Conservation (phyloP, 1,284 basidiomycete genomes). For the Fomitiporia mediterranea region DNA sequence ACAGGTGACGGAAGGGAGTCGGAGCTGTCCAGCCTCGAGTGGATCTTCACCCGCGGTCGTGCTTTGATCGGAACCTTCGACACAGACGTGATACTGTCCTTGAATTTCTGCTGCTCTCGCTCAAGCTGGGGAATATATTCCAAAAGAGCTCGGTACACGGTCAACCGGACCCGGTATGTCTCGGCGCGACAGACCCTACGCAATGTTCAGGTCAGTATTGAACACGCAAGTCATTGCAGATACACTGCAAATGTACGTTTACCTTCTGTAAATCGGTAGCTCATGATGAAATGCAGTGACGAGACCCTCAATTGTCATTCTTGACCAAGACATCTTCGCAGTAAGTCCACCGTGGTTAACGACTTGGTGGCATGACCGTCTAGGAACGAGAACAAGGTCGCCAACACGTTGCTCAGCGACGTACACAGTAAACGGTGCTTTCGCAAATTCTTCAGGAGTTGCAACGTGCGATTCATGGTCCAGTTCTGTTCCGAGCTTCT, state of each 20-base stretch:
- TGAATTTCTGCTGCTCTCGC: not conserved
- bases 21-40: not conserved
- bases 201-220: constrained; percentile 19
- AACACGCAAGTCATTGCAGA: constrained; percentile 6
- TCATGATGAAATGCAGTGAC: constrained; percentile 58
- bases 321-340: constrained; percentile 75
- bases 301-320: constrained; percentile 64
- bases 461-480: constrained; percentile 67
- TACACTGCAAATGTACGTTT: constrained; percentile 21
- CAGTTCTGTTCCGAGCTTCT: constrained; percentile 51
- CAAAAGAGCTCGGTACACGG: constrained; percentile 50
- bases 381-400: constrained; percentile 74
- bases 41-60: not conserved
- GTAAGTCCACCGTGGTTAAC: constrained; percentile 72
- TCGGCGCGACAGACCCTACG: constrained; percentile 69
- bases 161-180: constrained; percentile 65
- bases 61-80: not conserved
- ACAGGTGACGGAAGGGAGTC: not conserved
- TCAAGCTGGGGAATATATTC: constrained; percentile 9
- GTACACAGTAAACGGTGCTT: constrained; percentile 62
- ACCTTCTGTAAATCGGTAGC: constrained; percentile 73
- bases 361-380: constrained; percentile 73
- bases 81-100: not conserved
- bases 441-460: constrained; percentile 55
- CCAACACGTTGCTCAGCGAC: constrained; percentile 65